phyloP scores from a whole-genome alignment of 768 basidiomycete species.

The Podaxis carcinomalis region DNA sequence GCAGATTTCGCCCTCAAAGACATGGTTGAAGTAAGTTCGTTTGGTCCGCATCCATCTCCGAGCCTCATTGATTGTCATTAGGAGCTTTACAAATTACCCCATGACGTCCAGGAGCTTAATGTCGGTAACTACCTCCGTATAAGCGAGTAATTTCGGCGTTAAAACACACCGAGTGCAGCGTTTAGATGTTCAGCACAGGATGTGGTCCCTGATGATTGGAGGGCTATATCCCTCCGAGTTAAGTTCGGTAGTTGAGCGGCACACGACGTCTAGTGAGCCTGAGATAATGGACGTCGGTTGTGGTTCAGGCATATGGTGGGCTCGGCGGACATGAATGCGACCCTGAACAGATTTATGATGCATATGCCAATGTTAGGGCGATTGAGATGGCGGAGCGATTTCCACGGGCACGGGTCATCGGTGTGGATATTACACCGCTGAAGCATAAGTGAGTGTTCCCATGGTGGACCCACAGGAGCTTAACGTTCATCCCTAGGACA shows the following conservation, averaged over 20 bases:
- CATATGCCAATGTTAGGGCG: slow-evolving; percentile 15
- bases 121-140: not conserved
- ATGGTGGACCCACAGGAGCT: not conserved
- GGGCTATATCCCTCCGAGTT: slow-evolving; percentile 21
- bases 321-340: not conserved
- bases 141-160: not conserved
- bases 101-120: slow-evolving; percentile 5
- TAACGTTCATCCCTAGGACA: not conserved
- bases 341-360: not conserved
- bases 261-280: slow-evolving; percentile 11
- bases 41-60: not conserved
- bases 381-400: slow-evolving; percentile 22
- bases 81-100: not conserved
- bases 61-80: not conserved
- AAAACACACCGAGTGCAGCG: slow-evolving; percentile 14
- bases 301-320: slow-evolving; percentile 26
- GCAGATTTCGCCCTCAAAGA: not conserved
- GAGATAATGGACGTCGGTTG: slow-evolving; percentile 25
- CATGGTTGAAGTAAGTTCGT: not conserved
- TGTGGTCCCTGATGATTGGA: slow-evolving; percentile 22
- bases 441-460: slow-evolving; percentile 12
- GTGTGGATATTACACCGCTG: slow-evolving; percentile 20
- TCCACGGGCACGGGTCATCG: slow-evolving; percentile 20
- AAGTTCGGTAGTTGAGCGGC: slow-evolving; percentile 11
- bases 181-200: slow-evolving; percentile 20